phyloP scores from a whole-genome alignment of 1,139 yeast genomes.

The Hemisphaericaspora xylofermentans region DNA sequence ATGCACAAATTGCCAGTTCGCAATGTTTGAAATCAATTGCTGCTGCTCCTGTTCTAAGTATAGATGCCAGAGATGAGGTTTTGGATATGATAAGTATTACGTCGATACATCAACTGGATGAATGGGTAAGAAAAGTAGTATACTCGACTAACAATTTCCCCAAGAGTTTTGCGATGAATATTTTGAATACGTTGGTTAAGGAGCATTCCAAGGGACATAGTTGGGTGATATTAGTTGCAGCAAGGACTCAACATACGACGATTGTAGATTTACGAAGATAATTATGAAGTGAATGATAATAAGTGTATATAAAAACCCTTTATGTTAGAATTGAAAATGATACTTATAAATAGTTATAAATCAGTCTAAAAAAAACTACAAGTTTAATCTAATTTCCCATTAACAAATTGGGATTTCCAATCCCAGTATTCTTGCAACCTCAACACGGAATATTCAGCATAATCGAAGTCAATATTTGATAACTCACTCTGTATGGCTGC shows the following conservation, averaged over 20 bases:
- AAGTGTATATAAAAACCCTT: too few relatives aligned
- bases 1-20: constrained; percentile 61
- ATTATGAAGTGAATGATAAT: constrained; percentile 6
- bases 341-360: constrained; percentile 5
- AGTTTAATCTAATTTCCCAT: background rate
- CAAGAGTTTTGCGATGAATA: constrained; percentile 71
- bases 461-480: constrained; percentile 73
- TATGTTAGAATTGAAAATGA: background rate
- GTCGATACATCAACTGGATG: constrained; percentile 75
- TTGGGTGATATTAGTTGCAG: constrained; percentile 73
- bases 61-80: constrained; percentile 82
- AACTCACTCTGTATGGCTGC: constrained; percentile 72
- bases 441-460: constrained; percentile 56
- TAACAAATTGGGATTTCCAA: constrained; percentile 48
- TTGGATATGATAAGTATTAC: constrained; percentile 78
- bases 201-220: constrained; percentile 70
- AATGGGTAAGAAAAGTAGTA: constrained; percentile 85
- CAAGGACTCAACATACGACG: constrained; percentile 69
- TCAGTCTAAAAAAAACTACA: constrained; percentile 1
- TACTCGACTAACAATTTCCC: constrained; percentile 59
- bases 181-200: constrained; percentile 67
- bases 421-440: constrained; percentile 68
- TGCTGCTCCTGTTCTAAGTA: constrained; percentile 66
- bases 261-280: constrained; percentile 65
- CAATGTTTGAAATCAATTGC: constrained; percentile 54